Percentiles rank a stretch among this genome's conserved stretches.
Evolutionary conservation across 1,284 basidiomycete genomes (phyloP).

Genomic region (Hymenochaete sp.): DNA sequence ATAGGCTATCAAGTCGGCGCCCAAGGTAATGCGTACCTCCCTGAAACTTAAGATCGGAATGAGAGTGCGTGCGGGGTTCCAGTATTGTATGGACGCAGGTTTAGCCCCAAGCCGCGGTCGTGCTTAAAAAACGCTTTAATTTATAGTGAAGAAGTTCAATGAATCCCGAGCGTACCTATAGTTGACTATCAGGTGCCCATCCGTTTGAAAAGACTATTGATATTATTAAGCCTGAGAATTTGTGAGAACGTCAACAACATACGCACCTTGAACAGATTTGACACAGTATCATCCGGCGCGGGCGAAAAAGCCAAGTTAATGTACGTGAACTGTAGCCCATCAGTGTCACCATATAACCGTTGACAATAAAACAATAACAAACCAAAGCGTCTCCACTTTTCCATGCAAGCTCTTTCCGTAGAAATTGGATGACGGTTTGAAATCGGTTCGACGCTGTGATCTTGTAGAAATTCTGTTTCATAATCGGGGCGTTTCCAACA

Average conservation of each 20-base stretch:
- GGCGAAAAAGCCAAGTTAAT: conserved; percentile 97
- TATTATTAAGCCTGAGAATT: conserved; percentile 6
- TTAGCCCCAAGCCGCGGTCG: conserved; percentile 67
- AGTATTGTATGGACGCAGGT: too few relatives aligned
- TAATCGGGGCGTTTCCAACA: conserved; percentile 96
- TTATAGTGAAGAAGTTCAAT: conserved; percentile 8
- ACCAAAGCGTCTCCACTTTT: conserved; percentile 85
- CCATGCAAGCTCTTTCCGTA: conserved; percentile 86
- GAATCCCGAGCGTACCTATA: conserved; percentile 60
- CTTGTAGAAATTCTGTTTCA: conserved; percentile 98
- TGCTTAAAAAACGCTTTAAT: conserved; percentile 33
- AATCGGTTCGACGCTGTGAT: conserved; percentile 93
- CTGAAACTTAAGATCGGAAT: too few relatives aligned
- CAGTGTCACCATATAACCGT: too few relatives aligned
- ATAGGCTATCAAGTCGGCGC: too few relatives aligned
- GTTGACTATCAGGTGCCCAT: conserved; percentile 91
- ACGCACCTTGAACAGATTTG: conserved; percentile 68
- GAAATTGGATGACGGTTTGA: conserved; percentile 90
- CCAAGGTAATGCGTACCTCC: too few relatives aligned
- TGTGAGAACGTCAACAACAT: conserved; percentile 2
- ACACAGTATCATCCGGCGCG: conserved; percentile 87
- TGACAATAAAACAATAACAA: conserved; percentile 30
- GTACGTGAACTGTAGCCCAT: conserved; percentile 97
- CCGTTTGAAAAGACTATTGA: conserved; percentile 79
- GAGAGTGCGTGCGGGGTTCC: too few relatives aligned